These are phyloP conservation scores for Nyctanthes arbortristis DNA, from an alignment of 257 asterid species.

Conservation along the genomic window DNA sequence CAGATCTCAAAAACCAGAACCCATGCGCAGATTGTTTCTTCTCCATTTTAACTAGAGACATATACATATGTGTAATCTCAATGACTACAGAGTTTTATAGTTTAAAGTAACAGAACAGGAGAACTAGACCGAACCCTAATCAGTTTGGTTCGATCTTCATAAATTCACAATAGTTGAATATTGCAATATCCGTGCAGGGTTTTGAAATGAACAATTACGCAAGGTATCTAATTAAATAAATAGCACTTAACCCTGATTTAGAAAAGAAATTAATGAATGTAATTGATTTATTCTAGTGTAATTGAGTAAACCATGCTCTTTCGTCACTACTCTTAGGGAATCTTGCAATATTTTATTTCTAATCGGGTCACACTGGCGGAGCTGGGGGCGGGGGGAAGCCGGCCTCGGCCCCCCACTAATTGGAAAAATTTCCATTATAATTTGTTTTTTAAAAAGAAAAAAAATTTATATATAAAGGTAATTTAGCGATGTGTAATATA, in stretches of 20 bases:
- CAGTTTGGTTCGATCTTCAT: neutral
- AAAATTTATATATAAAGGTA: no score
- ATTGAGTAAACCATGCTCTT: neutral
- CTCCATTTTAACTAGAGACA: no score
- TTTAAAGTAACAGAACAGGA: neutral
- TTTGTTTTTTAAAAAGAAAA: no score
- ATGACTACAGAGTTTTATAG: no score
- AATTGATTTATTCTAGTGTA: neutral
- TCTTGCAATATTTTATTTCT: neutral
- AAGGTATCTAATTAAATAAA: neutral
- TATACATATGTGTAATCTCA: no score
- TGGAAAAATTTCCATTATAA: no score
- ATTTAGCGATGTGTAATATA: no score
- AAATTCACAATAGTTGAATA: neutral
- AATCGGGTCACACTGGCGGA: no score
- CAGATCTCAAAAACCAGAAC: no score
- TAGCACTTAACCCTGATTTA: neutral
- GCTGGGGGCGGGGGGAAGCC: no score
- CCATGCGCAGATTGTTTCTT: no score
- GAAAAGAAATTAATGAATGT: neutral
- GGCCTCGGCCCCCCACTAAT: no score
- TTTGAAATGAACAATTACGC: neutral
- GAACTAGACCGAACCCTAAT: neutral
- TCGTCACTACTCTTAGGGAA: slow-evolving; percentile 22
- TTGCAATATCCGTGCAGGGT: neutral